These are phyloP conservation scores for Plectosphaerella sp. DNA, from an alignment of 2,329 filamentous ascomycete species.

Conservation along the genomic window DNA sequence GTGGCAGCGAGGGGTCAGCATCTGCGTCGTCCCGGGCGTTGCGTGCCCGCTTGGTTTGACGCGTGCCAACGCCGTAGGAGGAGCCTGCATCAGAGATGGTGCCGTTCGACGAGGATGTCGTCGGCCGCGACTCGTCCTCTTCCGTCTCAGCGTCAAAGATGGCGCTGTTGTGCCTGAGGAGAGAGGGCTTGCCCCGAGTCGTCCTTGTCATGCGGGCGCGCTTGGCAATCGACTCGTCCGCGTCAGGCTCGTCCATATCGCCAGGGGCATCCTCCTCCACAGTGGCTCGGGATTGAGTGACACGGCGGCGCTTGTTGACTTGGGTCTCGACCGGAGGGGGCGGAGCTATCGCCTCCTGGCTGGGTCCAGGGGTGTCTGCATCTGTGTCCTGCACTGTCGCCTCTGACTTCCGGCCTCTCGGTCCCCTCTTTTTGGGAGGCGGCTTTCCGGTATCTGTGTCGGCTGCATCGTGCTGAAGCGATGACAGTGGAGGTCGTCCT, in stretches of 20 bases:
- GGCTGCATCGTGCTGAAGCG: slow-evolving; percentile 1
- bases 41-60: slow-evolving; percentile 41
- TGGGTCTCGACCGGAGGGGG: neutral
- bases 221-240: slow-evolving; percentile 6
- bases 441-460: slow-evolving; percentile 7
- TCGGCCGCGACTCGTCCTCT: slow-evolving; percentile 42
- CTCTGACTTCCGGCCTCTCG: slow-evolving; percentile 5
- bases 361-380: slow-evolving; percentile 6
- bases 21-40: slow-evolving; percentile 47
- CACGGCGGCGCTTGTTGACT: no score
- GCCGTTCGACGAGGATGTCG: slow-evolving; percentile 48
- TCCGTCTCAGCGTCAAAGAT: slow-evolving; percentile 16
- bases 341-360: slow-evolving; percentile 6
- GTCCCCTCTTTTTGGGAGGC: slow-evolving; percentile 6
- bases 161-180: neutral
- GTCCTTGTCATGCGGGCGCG: slow-evolving; percentile 6
- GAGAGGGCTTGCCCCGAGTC: slow-evolving; percentile 4
- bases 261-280: neutral
- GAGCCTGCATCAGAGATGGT: slow-evolving; percentile 23
- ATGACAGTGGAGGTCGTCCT: slow-evolving; percentile 15
- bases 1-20: slow-evolving; percentile 32
- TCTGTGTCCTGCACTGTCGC: slow-evolving; percentile 7
- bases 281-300: no score
- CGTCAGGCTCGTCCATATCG: neutral
- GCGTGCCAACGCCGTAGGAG: slow-evolving; percentile 6